Evolutionary conservation across 768 basidiomycete genomes (phyloP).

Genomic region (Pulveroboletus frians): DNA sequence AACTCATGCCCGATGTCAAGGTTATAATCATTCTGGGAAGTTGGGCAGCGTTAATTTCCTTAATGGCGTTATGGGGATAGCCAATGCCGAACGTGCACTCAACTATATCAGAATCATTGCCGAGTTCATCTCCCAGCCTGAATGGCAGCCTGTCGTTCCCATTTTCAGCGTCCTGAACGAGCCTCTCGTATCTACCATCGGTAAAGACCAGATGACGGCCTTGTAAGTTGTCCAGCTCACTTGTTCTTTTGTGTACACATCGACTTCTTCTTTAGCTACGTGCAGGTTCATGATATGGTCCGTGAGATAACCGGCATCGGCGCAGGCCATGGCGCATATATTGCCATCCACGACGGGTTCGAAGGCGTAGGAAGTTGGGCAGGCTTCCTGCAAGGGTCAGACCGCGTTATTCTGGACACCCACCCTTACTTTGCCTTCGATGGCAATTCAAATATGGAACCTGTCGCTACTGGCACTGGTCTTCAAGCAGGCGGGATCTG

Average conservation of each 20-base stretch:
- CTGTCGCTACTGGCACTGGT: conserved; percentile 32
- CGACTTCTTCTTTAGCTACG: conserved; percentile 39
- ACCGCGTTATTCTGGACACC: conserved; percentile 55
- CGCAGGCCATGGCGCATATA: conserved; percentile 52
- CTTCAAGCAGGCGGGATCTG: conserved; percentile 40
- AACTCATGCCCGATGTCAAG: conserved; percentile 23
- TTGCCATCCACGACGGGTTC: conserved; percentile 65
- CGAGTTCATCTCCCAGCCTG: conserved; percentile 77
- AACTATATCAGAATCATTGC: conserved; percentile 70
- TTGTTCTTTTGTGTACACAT: neutral
- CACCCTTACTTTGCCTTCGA: conserved; percentile 69
- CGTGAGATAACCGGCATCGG: conserved; percentile 71
- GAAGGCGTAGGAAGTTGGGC: conserved; percentile 40
- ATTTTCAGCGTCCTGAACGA: conserved; percentile 66
- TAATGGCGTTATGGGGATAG: conserved; percentile 74
- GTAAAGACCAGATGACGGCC: conserved; percentile 45
- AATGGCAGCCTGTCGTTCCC: conserved; percentile 59
- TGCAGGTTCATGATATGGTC: conserved; percentile 56
- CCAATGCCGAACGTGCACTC: conserved; percentile 76
- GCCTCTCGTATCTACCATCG: conserved; percentile 48
- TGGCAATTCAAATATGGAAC: conserved; percentile 29
- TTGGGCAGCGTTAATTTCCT: conserved; percentile 58
- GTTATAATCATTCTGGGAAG: conserved; percentile 59
- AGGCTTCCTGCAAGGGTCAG: conserved; percentile 53
- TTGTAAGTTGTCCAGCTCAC: conserved; percentile 47